phyloP scores from a whole-genome alignment of 208 protist genomes.

The Trypanosomatidae sp. region DNA sequence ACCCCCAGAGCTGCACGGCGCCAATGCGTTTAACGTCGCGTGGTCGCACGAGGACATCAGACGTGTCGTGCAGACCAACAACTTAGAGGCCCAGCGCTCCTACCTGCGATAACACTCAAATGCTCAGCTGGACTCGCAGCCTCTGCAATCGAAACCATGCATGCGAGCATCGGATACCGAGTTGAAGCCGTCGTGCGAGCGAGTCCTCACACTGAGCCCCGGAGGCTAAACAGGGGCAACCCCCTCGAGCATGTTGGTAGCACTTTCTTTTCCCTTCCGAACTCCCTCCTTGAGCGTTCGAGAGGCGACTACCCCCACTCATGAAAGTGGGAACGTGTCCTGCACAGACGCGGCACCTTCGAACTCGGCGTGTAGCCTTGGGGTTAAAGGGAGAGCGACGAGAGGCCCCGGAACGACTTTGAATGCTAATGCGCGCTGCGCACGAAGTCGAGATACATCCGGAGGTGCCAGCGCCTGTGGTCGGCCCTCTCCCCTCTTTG shows the following conservation, averaged over 20 bases:
- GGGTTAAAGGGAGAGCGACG: background rate
- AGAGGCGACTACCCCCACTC: background rate
- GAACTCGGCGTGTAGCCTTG: background rate
- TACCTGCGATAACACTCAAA: conserved; percentile 29
- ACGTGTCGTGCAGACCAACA: conserved; percentile 36
- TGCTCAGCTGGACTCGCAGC: background rate
- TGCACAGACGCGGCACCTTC: background rate
- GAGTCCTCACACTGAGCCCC: background rate
- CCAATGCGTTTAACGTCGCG: background rate
- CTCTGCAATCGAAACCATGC: background rate
- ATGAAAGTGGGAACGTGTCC: background rate
- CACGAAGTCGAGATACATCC: background rate
- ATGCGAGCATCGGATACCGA: too few relatives aligned
- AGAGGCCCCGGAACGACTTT: background rate
- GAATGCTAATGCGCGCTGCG: background rate
- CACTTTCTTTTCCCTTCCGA: background rate
- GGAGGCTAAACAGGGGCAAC: background rate
- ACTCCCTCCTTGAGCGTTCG: background rate
- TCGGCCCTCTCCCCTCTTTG: background rate
- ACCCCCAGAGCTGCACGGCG: background rate
- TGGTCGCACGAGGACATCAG: conserved; percentile 77
- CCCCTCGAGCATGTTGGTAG: background rate
- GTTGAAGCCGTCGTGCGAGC: background rate
- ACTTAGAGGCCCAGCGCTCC: conserved; percentile 42
- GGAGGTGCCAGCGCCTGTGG: background rate